Percentiles rank a stretch among this genome's conserved stretches.
These are phyloP conservation scores for Ogataea minuta DNA, from an alignment of 805 yeast species.

Conservation along the genomic window DNA sequence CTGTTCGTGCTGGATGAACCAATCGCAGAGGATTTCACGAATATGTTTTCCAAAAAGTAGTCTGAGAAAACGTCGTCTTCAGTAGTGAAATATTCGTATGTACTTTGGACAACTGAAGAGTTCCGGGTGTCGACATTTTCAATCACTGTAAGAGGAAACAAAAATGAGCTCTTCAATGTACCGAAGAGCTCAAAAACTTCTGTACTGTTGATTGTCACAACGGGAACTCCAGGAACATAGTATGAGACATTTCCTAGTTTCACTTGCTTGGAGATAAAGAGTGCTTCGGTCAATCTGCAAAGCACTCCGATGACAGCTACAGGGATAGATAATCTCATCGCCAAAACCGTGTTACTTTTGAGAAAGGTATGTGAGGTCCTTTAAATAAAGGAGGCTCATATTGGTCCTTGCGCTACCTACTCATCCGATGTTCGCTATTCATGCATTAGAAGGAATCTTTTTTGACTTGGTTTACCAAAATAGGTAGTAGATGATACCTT, in stretches of 20 bases:
- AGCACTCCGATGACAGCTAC: too few relatives aligned
- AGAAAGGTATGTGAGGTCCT: too few relatives aligned
- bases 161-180: conserved; percentile 5
- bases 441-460: too few relatives aligned
- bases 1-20: neutral
- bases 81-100: conserved; percentile 3
- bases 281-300: neutral
- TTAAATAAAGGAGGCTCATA: too few relatives aligned
- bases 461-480: too few relatives aligned
- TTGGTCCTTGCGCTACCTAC: too few relatives aligned
- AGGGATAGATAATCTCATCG: too few relatives aligned
- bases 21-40: conserved; percentile 1
- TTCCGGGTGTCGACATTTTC: neutral
- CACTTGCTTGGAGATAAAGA: conserved; percentile 13
- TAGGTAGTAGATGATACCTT: too few relatives aligned
- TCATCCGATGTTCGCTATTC: too few relatives aligned
- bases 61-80: conserved; percentile 14
- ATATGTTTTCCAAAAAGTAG: conserved; percentile 10
- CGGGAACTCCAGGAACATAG: conserved; percentile 12
- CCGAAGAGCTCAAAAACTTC: conserved; percentile 4
- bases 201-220: conserved; percentile 2
- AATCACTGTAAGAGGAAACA: conserved; percentile 10
- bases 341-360: too few relatives aligned
- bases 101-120: neutral
- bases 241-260: conserved; percentile 8